These are phyloP conservation scores for Tylopilus intermedius DNA, from an alignment of 768 basidiomycete genomes.

Conservation along the genomic window DNA sequence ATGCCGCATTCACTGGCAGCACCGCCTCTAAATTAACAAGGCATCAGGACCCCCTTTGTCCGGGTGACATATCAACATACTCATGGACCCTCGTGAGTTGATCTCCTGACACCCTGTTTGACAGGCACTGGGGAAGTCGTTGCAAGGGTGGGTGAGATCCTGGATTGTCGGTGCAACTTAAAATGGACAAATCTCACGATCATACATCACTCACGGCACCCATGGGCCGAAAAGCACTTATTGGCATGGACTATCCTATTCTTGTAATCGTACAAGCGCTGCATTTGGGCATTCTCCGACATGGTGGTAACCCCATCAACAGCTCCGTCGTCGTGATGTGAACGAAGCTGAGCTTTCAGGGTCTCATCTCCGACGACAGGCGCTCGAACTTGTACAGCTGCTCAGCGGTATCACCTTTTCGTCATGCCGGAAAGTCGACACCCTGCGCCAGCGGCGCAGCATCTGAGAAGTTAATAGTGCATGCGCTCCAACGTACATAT, in stretches of 20 bases:
- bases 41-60: conserved; percentile 26
- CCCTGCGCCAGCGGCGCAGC: conserved; percentile 90
- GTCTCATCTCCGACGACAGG: conserved; percentile 7
- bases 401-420: conserved; percentile 5
- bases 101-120: conserved; percentile 31
- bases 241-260: conserved; percentile 16
- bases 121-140: conserved; percentile 25
- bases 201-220: conserved; percentile 33
- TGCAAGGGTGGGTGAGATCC: conserved; percentile 25
- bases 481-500: conserved; percentile 88
- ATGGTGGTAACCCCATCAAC: conserved; percentile 6
- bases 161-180: conserved; percentile 28
- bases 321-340: conserved; percentile 22
- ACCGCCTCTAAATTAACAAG: conserved; percentile 31
- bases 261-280: conserved; percentile 19
- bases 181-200: conserved; percentile 29
- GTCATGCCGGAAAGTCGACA: conserved; percentile 66
- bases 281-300: conserved; percentile 8
- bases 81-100: conserved; percentile 24
- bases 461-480: conserved; percentile 91
- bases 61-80: conserved; percentile 34
- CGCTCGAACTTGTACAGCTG: conserved; percentile 6
- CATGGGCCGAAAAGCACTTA: conserved; percentile 15
- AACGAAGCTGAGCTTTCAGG: conserved; percentile 17
- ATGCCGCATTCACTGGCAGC: conserved; percentile 32